These are phyloP conservation scores for Aureobasidium melanogenum DNA, from an alignment of 2,329 filamentous ascomycete genomes.

Conservation along the genomic window DNA sequence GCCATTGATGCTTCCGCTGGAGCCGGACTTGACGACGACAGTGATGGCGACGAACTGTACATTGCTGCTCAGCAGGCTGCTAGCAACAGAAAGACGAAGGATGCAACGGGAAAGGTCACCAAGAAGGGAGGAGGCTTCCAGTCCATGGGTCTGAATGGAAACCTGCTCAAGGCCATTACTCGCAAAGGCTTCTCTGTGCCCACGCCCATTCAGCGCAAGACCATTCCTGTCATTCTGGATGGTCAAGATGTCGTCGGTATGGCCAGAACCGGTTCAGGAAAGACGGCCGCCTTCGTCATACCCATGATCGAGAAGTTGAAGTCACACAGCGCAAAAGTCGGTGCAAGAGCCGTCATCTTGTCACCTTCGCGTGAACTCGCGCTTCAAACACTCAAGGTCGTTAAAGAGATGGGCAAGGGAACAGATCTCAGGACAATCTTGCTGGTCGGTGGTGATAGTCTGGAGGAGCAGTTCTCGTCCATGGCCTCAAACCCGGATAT, in stretches of 20 bases:
- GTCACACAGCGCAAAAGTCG: constrained; percentile 76
- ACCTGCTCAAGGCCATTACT: constrained; percentile 81
- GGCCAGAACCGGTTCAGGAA: constrained; percentile 97
- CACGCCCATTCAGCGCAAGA: constrained; percentile 94
- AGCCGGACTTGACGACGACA: constrained; percentile 7
- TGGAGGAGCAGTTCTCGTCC: constrained; percentile 88
- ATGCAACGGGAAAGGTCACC: constrained; percentile 72
- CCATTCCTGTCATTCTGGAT: constrained; percentile 83
- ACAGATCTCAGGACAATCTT: constrained; percentile 87
- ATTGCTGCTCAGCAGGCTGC: constrained; percentile 83
- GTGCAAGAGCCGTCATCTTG: constrained; percentile 76
- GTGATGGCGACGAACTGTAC: constrained; percentile 60
- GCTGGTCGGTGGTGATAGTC: constrained; percentile 85
- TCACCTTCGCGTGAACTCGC: constrained; percentile 92
- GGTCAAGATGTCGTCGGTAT: constrained; percentile 96
- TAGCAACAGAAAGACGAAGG: constrained; percentile 75
- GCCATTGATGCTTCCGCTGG: constrained; percentile 29
- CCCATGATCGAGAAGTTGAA: constrained; percentile 95
- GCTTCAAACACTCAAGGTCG: constrained; percentile 88
- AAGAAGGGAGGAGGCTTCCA: constrained; percentile 98
- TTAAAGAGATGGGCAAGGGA: constrained; percentile 84
- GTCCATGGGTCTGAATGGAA: constrained; percentile 78
- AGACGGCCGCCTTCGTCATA: constrained; percentile 96
- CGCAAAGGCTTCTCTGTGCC: constrained; percentile 93
- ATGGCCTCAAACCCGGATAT: constrained; percentile 96